Percentiles rank a stretch among this genome's conserved stretches.
Evolutionary conservation across 352 stramenopile species (phyloP).

Genomic region (Globisporangium paroecandrum): DNA sequence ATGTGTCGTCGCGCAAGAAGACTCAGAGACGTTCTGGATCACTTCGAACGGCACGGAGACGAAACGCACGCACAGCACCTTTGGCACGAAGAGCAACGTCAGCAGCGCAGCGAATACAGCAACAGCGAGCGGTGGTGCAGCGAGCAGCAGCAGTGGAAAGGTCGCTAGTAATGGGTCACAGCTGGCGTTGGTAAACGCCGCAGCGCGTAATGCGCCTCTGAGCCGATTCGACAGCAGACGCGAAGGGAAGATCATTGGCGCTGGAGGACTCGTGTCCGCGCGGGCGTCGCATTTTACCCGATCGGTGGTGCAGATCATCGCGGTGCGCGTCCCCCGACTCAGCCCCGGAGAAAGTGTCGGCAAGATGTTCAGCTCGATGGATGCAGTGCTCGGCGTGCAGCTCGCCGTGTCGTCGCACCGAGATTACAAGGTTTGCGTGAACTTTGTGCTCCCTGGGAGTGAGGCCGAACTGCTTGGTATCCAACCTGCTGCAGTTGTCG

Average conservation of each 20-base stretch:
- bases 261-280: constrained; percentile 13
- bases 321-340: constrained; percentile 37
- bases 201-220: constrained; percentile 2
- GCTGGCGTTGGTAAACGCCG: neutral
- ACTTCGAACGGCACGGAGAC: constrained; percentile 22
- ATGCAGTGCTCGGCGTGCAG: constrained; percentile 50
- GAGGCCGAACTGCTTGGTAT: constrained; percentile 49
- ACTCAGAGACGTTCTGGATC: constrained; percentile 28
- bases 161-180: neutral
- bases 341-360: constrained; percentile 22
- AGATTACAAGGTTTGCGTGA: constrained; percentile 65
- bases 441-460: constrained; percentile 55
- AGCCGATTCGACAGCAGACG: constrained; percentile 16
- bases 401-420: constrained; percentile 50
- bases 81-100: constrained; percentile 9
- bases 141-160: neutral
- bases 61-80: constrained; percentile 24
- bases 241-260: constrained; percentile 12
- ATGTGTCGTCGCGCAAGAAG: constrained; percentile 33
- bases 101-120: constrained; percentile 1
- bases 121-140: neutral
- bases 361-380: constrained; percentile 48
- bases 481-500: constrained; percentile 48
- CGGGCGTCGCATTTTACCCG: constrained; percentile 36
- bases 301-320: constrained; percentile 46